Conservation (phyloP, 495 filamentous ascomycete species). For the Ascobolus immersus region DNA sequence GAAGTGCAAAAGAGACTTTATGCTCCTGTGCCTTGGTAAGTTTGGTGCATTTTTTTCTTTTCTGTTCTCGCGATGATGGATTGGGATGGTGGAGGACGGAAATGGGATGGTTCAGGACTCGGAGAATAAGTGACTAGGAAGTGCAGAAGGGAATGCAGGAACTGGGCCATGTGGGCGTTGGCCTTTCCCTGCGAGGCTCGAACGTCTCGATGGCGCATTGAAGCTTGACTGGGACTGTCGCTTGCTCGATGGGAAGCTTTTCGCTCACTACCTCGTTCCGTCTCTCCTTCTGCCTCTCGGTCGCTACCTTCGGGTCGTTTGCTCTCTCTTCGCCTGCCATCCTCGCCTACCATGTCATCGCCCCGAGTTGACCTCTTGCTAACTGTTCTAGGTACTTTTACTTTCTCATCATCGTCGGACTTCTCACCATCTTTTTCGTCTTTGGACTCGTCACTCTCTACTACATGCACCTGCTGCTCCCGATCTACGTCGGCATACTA, state of each 20-base stretch:
- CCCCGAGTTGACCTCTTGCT: not conserved
- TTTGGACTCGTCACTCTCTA: conserved; percentile 45
- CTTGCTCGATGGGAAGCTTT: no score
- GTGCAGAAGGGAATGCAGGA: no score
- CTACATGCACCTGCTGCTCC: conserved; percentile 52
- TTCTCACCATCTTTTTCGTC: conserved; percentile 50
- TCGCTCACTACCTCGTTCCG: no score
- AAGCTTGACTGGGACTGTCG: no score
- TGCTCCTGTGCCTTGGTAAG: conserved; percentile 61
- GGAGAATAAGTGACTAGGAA: no score
- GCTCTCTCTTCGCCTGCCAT: not conserved
- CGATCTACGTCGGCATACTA: conserved; percentile 66
- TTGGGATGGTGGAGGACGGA: no score
- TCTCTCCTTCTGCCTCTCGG: not conserved
- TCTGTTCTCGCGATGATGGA: not conserved
- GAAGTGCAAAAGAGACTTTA: conserved; percentile 44
- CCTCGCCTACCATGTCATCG: not conserved
- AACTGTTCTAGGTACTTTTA: conserved; percentile 54
- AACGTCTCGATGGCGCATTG: no score
- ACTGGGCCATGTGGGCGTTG: no score
- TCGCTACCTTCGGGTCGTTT: not conserved
- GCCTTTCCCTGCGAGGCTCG: no score
- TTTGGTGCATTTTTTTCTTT: conserved; percentile 5
- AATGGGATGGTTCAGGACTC: no score
- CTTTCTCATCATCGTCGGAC: conserved; percentile 53